phyloP scores from a whole-genome alignment of 306 rosid species.

The Quercus dentata region DNA sequence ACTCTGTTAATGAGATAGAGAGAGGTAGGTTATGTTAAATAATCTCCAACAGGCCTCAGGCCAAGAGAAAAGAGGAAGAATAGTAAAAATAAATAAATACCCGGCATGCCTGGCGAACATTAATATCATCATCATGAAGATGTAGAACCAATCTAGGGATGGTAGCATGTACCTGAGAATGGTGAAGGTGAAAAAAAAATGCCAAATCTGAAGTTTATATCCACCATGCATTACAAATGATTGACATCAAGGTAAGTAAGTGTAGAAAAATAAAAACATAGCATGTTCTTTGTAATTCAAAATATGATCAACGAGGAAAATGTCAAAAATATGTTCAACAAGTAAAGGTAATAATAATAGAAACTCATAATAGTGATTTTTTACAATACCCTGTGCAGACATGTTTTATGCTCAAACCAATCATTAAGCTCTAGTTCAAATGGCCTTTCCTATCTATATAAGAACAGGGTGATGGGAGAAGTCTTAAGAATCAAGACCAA shows the following conservation, averaged over 20 bases:
- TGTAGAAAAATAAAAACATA: not conserved
- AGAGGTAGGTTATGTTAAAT: conserved; percentile 9
- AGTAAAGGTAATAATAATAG: not conserved
- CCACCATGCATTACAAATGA: not conserved
- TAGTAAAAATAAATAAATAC: conserved; percentile 43
- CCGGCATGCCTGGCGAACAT: conserved; percentile 93
- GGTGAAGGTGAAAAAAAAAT: not conserved
- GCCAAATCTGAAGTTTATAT: not conserved
- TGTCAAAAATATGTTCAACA: not conserved
- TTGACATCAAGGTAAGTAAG: not conserved
- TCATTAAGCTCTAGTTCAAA: not conserved
- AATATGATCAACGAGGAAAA: not conserved
- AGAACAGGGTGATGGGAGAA: not conserved
- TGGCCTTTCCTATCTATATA: not conserved
- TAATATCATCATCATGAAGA: conserved; percentile 69
- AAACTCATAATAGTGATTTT: not conserved
- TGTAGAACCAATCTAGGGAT: conserved; percentile 91
- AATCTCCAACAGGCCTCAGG: conserved; percentile 10
- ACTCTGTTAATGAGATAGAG: conserved; percentile 36
- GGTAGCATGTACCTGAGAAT: conserved; percentile 70
- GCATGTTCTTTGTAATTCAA: not conserved
- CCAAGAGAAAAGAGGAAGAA: conserved; percentile 24
- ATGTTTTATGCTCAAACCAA: not conserved
- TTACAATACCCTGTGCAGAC: not conserved
- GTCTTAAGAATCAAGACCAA: not conserved